Evolutionary conservation across 495 filamentous ascomycete genomes (phyloP), one percentile per base, ranked within the genome.

Genomic region (Sporormia fimetaria): DNA sequence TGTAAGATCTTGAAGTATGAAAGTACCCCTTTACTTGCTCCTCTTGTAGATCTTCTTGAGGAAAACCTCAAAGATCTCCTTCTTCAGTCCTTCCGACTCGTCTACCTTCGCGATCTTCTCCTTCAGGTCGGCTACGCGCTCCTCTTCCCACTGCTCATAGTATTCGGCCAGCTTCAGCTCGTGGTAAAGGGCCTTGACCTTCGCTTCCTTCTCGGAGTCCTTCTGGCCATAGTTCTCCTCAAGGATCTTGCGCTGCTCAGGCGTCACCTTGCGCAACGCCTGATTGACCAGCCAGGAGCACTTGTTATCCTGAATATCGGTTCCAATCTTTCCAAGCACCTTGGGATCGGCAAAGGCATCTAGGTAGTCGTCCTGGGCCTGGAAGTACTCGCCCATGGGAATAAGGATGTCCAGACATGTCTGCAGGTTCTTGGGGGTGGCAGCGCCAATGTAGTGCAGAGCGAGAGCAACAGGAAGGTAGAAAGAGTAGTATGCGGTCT

Each of bases 271-370:
- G 57, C 75, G 65, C 30, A 96, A 71, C 29, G 92, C 92, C 63
- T 94, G 80, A 70, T 96, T 96, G 57, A 98, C 71, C 15, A 96
- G 61, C 90, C 90, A 98, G 5, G 81, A 87, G 71, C 90, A 98
- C 70, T 98, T 98, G 74, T 98, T 98, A 63, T 98, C 90, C 68
- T 84, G 74, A 58, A 98, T 98, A 57, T 98, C 90, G 44, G 92
- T 98, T 38, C 90, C 90, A 49, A 98, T 92, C 75, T 98, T 98
- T 57, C 90, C 90, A 55, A 98, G 90, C 53, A 75, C 68, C 49
- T 81, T 76, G 17, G 90, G 87, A 53, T 87, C 78, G 47, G 90
- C 92, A 51, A 86, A 98, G 63, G 85, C 87, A 69, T 98, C 92
- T 28, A 98, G 82, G 68, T 87, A 98, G 71, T 98, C 92, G 57